A percentile compares a stretch with the other conserved stretches of the same genome.
These are phyloP conservation scores for Apophysomyces variabilis DNA, from an alignment of 371 early-diverging fungal species.

Conservation along the genomic window DNA sequence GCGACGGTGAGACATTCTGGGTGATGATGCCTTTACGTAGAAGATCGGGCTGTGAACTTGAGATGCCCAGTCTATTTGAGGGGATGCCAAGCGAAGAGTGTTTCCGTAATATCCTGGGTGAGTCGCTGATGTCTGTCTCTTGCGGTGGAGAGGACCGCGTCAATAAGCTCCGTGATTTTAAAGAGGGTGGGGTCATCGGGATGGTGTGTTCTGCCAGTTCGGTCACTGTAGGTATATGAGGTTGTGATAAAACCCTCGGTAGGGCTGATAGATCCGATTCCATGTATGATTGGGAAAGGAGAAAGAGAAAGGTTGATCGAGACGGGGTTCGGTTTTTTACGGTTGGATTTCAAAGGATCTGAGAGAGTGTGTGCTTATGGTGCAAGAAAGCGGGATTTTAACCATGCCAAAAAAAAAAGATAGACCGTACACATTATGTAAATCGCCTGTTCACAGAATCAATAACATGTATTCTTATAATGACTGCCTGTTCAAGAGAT, in stretches of 20 bases:
- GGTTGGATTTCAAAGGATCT: conserved; percentile 5
- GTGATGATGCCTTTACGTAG: conserved; percentile 18
- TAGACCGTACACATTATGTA: too few species aligned
- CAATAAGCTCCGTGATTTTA: conserved; percentile 2
- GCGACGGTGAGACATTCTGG: neutral
- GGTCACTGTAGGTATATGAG: neutral
- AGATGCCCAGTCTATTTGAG: conserved; percentile 19
- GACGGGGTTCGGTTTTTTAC: conserved; percentile 4
- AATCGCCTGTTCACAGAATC: too few species aligned
- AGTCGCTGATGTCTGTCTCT: conserved; percentile 50
- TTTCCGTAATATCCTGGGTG: conserved; percentile 29
- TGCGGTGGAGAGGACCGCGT: conserved; percentile 8
- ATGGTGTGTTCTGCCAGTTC: neutral
- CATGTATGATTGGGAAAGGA: neutral
- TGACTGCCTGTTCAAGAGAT: too few species aligned
- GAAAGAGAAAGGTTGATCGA: conserved; percentile 7
- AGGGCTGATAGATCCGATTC: conserved; percentile 4
- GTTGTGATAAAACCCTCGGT: neutral
- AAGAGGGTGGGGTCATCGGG: conserved; percentile 1
- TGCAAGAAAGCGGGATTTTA: neutral
- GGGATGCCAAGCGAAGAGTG: conserved; percentile 23
- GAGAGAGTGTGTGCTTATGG: neutral
- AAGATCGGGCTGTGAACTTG: conserved; percentile 36
- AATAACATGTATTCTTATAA: too few species aligned
- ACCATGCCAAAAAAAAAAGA: neutral